Percentiles rank a stretch among this genome's conserved stretches.
Evolutionary conservation across 768 basidiomycete species (phyloP).

Genomic region (Pilatotrama ljubarskyi): DNA sequence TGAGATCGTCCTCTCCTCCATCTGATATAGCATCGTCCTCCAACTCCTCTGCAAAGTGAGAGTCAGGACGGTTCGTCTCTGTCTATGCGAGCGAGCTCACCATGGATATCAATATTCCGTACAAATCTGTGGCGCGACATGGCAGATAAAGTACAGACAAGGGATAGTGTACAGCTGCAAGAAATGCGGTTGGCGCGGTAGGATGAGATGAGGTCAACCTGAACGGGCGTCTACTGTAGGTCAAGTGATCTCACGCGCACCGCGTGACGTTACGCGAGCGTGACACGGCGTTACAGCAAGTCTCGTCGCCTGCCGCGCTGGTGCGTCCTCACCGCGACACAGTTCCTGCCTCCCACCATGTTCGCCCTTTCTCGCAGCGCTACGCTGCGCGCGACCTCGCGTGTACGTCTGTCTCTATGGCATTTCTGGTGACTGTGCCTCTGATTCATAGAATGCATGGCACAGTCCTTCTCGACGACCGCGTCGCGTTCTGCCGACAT

Average conservation of each 20-base stretch:
- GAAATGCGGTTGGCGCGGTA: background rate
- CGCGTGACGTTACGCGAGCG: slow-evolving; percentile 7
- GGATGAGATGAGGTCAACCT: slow-evolving; percentile 13
- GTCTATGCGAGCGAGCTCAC: slow-evolving; percentile 35
- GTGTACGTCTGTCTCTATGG: slow-evolving; percentile 42
- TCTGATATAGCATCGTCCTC: slow-evolving; percentile 81
- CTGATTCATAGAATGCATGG: too few relatives aligned
- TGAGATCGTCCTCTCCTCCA: slow-evolving; percentile 77
- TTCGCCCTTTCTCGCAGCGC: slow-evolving; percentile 50
- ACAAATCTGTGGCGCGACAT: slow-evolving; percentile 96
- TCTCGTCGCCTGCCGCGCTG: background rate
- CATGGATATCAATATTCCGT: slow-evolving; percentile 79
- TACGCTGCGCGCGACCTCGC: slow-evolving; percentile 42
- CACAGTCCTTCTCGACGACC: slow-evolving; percentile 66
- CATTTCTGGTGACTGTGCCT: too few relatives aligned
- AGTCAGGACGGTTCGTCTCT: background rate
- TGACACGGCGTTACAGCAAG: background rate
- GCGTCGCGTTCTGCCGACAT: slow-evolving; percentile 57
- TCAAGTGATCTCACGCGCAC: background rate
- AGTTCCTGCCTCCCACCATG: slow-evolving; percentile 39
- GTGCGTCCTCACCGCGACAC: background rate
- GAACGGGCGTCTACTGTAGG: background rate
- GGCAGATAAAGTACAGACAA: slow-evolving; percentile 21
- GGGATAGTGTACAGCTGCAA: slow-evolving; percentile 16
- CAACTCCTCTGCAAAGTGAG: slow-evolving; percentile 63